These are phyloP conservation scores for Pisolithus marmoratus DNA, from an alignment of 768 basidiomycete species.

Conservation along the genomic window DNA sequence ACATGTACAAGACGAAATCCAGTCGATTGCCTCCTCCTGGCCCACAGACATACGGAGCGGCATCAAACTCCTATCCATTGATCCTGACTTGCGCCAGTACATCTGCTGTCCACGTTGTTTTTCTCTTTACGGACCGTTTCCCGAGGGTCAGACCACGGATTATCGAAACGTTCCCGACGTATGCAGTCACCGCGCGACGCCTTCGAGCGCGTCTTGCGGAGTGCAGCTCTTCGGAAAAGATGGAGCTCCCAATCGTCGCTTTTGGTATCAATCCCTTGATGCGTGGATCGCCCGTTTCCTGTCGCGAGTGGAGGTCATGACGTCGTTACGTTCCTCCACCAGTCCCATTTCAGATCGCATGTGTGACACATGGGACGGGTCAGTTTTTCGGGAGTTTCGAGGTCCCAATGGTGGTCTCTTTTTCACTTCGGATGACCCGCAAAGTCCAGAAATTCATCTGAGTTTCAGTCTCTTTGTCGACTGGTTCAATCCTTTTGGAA, in stretches of 20 bases:
- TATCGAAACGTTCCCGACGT: conserved; percentile 10
- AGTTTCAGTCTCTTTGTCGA: conserved; percentile 29
- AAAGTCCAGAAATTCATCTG: conserved; percentile 13
- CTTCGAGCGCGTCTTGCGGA: conserved; percentile 8
- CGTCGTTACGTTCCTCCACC: not conserved
- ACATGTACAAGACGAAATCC: not conserved
- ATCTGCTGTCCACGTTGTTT: conserved; percentile 27
- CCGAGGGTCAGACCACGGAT: not conserved
- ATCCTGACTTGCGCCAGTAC: conserved; percentile 11
- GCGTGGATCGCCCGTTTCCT: conserved; percentile 24
- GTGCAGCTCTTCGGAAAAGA: not conserved
- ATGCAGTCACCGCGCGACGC: conserved; percentile 15
- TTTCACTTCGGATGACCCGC: conserved; percentile 1
- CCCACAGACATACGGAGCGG: conserved; percentile 16
- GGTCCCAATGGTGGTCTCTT: conserved; percentile 23
- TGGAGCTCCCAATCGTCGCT: conserved; percentile 5
- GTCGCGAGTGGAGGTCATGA: conserved; percentile 19
- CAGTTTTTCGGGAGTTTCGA: conserved; percentile 17
- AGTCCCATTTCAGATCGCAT: not conserved
- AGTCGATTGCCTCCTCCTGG: not conserved
- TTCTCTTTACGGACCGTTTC: conserved; percentile 11
- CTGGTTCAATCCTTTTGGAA: conserved; percentile 33
- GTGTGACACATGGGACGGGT: conserved; percentile 24
- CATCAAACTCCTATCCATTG: conserved; percentile 10
- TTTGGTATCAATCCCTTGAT: conserved; percentile 21